Evolutionary conservation across 306 rosid genomes (phyloP), one percentile per base, ranked within the genome.

Genomic region (Albizia julibrissin): DNA sequence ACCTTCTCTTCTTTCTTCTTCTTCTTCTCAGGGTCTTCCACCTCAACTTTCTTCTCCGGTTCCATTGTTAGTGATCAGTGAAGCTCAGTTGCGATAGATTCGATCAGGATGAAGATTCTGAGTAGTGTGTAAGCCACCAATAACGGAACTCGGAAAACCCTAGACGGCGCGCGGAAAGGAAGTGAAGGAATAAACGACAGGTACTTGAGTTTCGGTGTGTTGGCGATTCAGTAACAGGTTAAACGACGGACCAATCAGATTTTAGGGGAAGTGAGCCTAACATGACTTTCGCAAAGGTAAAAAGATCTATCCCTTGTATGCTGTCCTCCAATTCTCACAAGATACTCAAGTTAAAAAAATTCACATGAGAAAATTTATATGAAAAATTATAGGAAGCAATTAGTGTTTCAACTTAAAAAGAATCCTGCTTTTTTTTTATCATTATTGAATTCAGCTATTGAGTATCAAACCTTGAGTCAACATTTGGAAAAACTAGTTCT

Each of bases 1-100:
- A 91, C 98, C 99, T 95, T 95, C 76, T 93, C 98, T 54, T 93
- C 94, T 85, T 95, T 95, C 81, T 93, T 95, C 91, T 89, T 95
- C 76, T 93, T 95, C 90, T 89, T 93, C 86, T 95, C 99, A 0
- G 94, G 99, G 81, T 95, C 99, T 80, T 93, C 95, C 59, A 88
- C 50, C 77, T 88, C 87, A 19, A 77, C 80, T 54, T 85, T 86
- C 84, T 15, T 77, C 6, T 81, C 42, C 6, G 88, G 29, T 0
- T 52, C 88, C 90, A 88, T 88, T 16, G 81, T 31, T 47, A 68
- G 74, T 8, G 43, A 33, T 26, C 26, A 59, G 40, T 14, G 40
- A 72, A 46, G 76, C 40, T 72, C 22, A 46, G 3, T 22, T 7
- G 39, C 26, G n/a, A 42, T 0, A 43, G 76, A 72, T 72, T 72